Base-by-base conservation (phyloP, 2,329 filamentous ascomycete genomes). In the Truncatella angustata region DNA sequence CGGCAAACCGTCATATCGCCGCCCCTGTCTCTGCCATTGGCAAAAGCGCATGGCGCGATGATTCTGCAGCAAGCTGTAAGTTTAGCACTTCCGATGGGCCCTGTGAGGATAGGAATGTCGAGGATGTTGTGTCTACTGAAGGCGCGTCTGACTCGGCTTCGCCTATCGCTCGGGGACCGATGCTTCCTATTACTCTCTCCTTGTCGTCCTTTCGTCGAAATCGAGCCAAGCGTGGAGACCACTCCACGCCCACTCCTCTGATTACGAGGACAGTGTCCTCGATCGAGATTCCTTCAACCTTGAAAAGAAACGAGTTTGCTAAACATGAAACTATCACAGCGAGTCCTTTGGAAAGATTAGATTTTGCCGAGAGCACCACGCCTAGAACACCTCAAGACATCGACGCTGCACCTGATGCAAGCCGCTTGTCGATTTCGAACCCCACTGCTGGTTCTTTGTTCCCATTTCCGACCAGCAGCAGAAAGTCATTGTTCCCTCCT, bases 371-470 rank as follows among this genome's bases (percentile, higher is more conserved):
- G 61, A 67, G 62, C 30, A 57, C 70, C 16, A 82, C 88, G 9
- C 90, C 91, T 16, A 88, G 83, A 53, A 97, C 93, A 0, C 93
- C 93, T 0, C 83, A 84, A 45, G 91, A 94, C 54, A 80, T 78
- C 50, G 80, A 90, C 62, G 78, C 86, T 23, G 87, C 89, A 23
- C 86, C 87, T 5, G 92, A 97, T 66, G 86, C 91, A 1, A 95
- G 89, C 69, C 84, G 84, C 35, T 74, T 96, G 16, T 92, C 91
- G 1, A 93, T 96, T 54, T 94, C 90, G 3, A 86, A 83, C 52
- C 75, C 77, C 16, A 60, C 63, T 10, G 72, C 75, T 35, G 59
- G 62, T 12, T 66, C n/a, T n/a, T n/a, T n/a, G n/a, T n/a, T 68
- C 30, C 61, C 68, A 34, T 72, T 72, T 62, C 72, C 70, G 16